A percentile compares a stretch with the other conserved stretches of the same genome.
phyloP scores from a whole-genome alignment of 345 rosid genomes.

The Salix suchowensis region DNA sequence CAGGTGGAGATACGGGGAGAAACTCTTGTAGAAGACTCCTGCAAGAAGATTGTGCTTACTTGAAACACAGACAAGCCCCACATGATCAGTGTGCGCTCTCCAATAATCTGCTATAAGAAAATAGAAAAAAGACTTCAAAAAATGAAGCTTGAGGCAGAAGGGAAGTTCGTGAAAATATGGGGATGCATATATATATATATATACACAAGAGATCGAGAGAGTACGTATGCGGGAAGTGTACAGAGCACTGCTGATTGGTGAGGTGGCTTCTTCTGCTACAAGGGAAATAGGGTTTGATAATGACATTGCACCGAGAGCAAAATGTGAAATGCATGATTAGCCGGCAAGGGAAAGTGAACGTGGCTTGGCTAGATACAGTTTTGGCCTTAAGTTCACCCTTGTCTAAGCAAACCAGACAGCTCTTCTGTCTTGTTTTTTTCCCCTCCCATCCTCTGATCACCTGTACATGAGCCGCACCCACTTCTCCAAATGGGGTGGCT shows the following conservation, averaged over 20 bases:
- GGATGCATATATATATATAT: not conserved
- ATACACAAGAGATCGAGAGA: not conserved
- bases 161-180: conserved; percentile 13
- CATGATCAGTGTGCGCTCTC: not conserved
- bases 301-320: conserved; percentile 55
- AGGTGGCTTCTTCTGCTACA: conserved; percentile 55
- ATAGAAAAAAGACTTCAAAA: not conserved
- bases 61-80: conserved; percentile 16
- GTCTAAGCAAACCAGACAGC: conserved; percentile 38
- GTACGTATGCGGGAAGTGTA: conserved; percentile 37
- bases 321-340: conserved; percentile 42
- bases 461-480: conserved; percentile 37
- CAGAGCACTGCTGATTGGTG: conserved; percentile 49
- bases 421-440: conserved; percentile 7
- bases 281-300: conserved; percentile 42
- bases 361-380: conserved; percentile 4
- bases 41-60: conserved; percentile 12
- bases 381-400: conserved; percentile 25
- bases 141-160: conserved; percentile 36
- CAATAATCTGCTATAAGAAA: not conserved
- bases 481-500: conserved; percentile 76
- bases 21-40: conserved; percentile 18
- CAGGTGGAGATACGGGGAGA: conserved; percentile 13
- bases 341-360: conserved; percentile 26
- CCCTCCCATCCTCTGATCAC: not conserved